These are phyloP conservation scores for Leucoagaricus sp. DNA, from an alignment of 1,284 basidiomycete genomes.

Conservation along the genomic window DNA sequence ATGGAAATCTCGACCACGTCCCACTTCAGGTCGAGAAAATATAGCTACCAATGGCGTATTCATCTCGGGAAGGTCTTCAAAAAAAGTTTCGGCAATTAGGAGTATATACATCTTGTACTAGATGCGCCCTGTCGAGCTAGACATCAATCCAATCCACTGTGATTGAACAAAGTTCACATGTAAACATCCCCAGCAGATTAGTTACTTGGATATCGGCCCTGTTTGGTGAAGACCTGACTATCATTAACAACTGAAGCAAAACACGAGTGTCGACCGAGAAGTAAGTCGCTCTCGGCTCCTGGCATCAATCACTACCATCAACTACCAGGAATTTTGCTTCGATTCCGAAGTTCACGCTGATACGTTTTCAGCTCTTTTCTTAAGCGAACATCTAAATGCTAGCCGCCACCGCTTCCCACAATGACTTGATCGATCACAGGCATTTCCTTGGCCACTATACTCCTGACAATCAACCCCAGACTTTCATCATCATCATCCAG, in stretches of 20 bases:
- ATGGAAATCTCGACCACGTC: background rate
- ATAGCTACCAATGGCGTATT: background rate
- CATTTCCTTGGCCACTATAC: slow-evolving; percentile 1
- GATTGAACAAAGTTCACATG: too few relatives aligned
- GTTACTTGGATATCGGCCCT: background rate
- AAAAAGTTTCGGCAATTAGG: background rate
- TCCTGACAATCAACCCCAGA: background rate
- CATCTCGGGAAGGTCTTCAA: background rate
- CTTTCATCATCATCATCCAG: background rate
- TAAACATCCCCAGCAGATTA: too few relatives aligned
- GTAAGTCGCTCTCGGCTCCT: background rate
- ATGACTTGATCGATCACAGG: background rate
- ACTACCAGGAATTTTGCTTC: background rate
- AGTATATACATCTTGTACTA: background rate
- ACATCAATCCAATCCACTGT: too few relatives aligned
- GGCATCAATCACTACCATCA: background rate
- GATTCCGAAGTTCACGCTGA: background rate
- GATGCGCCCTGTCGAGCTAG: background rate
- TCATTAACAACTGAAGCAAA: background rate
- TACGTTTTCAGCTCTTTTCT: background rate
- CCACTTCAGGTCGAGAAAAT: background rate
- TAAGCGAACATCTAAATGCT: background rate
- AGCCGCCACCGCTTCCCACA: background rate
- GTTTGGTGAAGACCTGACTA: background rate
- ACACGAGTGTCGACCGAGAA: background rate